Percentiles rank a stretch among this genome's conserved stretches.
phyloP scores from a whole-genome alignment of 139 green algal species.

The Nannochloris sp. region DNA sequence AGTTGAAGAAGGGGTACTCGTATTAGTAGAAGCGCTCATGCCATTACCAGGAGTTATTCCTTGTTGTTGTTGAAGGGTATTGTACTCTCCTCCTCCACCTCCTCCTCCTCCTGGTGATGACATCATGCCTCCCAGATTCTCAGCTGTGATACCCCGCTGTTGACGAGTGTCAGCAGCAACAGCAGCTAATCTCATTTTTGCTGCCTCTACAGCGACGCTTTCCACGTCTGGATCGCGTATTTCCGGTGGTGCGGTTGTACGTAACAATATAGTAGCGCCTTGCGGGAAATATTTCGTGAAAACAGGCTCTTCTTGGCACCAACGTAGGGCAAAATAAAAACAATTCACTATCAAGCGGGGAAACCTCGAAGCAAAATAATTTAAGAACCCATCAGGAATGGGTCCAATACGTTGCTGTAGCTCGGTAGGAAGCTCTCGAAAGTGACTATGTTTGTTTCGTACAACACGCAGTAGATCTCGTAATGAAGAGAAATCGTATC shows the following conservation, averaged over 20 bases:
- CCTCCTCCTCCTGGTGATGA: too few relatives aligned
- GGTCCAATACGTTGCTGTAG: slow-evolving; percentile 64
- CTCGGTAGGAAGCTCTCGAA: slow-evolving; percentile 76
- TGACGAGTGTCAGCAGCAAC: too few relatives aligned
- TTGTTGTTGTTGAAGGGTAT: too few relatives aligned
- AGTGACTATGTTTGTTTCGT: slow-evolving; percentile 97
- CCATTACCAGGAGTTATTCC: too few relatives aligned
- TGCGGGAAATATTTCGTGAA: slow-evolving; percentile 55
- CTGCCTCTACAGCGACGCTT: neutral
- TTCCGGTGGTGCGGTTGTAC: neutral
- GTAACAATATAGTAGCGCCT: neutral
- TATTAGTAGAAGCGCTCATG: too few relatives aligned
- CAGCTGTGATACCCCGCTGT: too few relatives aligned
- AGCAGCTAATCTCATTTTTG: neutral
- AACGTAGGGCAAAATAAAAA: slow-evolving; percentile 64
- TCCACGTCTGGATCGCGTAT: neutral
- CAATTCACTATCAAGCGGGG: slow-evolving; percentile 75
- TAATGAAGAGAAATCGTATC: slow-evolving; percentile 66
- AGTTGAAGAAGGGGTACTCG: neutral
- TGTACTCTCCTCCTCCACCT: too few relatives aligned
- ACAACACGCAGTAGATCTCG: slow-evolving; percentile 96
- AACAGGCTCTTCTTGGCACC: slow-evolving; percentile 42
- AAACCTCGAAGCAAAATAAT: slow-evolving; percentile 51
- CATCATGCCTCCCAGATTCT: too few relatives aligned
- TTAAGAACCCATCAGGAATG: slow-evolving; percentile 59